These are phyloP conservation scores for Podospora pseudopauciseta DNA, from an alignment of 495 filamentous ascomycete genomes.

Conservation along the genomic window DNA sequence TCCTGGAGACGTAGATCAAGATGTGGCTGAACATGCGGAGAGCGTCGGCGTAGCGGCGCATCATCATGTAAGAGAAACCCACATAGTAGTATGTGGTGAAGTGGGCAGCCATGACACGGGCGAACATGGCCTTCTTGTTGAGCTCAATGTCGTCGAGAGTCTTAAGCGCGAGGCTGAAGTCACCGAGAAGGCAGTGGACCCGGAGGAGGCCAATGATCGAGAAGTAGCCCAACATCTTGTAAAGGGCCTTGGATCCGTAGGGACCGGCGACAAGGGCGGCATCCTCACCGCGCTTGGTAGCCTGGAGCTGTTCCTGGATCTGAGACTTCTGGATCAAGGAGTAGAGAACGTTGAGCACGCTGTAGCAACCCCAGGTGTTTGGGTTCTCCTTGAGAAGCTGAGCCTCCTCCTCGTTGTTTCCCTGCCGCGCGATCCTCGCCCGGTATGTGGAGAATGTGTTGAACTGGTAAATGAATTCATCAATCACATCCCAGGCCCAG, in stretches of 20 bases:
- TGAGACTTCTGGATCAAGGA: conserved; percentile 97
- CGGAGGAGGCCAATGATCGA: conserved; percentile 95
- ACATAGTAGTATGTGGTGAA: conserved; percentile 99
- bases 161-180: conserved; percentile 97
- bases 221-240: conserved; percentile 98
- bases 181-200: conserved; percentile 92
- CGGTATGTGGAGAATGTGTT: conserved; percentile 98
- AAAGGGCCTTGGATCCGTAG: conserved; percentile 86
- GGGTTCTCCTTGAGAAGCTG: conserved; percentile 89
- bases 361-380: conserved; percentile 99
- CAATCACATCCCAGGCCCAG: conserved; percentile 99
- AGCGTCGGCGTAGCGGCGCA: conserved; percentile 97
- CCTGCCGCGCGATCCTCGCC: conserved; percentile 81
- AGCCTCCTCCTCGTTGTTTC: conserved; percentile 82
- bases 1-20: conserved; percentile 95
- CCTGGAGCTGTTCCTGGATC: conserved; percentile 92
- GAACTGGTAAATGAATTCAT: conserved; percentile 99
- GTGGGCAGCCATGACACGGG: conserved; percentile 97
- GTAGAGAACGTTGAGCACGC: conserved; percentile 97
- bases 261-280: conserved; percentile 81
- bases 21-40: conserved; percentile 99
- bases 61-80: conserved; percentile 99
- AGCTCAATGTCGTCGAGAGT: conserved; percentile 98
- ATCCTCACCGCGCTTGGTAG: conserved; percentile 92
- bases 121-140: conserved; percentile 99